Base-by-base conservation (phyloP, 2,329 filamentous ascomycete genomes). In the Aureobasidium sp. region DNA sequence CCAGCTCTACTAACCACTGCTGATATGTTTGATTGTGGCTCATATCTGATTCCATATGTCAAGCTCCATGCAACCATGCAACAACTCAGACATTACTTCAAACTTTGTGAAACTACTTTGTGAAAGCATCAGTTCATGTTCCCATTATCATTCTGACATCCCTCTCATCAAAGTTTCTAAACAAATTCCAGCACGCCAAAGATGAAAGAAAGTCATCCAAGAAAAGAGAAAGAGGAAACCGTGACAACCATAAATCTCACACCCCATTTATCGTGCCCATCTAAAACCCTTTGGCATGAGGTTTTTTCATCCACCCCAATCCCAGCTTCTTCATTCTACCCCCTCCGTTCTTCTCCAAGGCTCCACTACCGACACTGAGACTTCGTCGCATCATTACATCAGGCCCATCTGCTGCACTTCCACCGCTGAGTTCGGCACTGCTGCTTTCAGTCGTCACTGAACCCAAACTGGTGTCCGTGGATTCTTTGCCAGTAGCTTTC, bases 251-350 rank as follows among this genome's bases (percentile, higher is more conserved):
- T 47, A 7, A 57, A 15, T 2, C 44, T 36, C 29, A 57, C 9
- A 7, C 30, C 21, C 29, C 32, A 9, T 5, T 10, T 5, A 11
- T 2, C 21, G 21, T 10, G 11, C 8, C 6, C 5, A 13, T 5
- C 42, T 27, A 54, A 16, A 58, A 58, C 6, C 54, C 53, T 11
- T 55, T 57, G 10, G 53, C 54, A 29, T 47, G 54, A 16, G 54
- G 54, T n/a, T 59, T 59, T 7, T n/a, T 59, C 57, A 59, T 59
- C 57, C 57, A 59, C 2, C 39, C 39, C 16, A 59, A n/a, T 8
- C 57, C 57, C n/a, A 59, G 34, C 11, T 36, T 59, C 27, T 50
- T 59, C 57, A 59, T 59, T 5, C n/a, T 39, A 2, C 45, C 16
- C 1, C 13, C 16, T 21, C 42, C 54, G 30, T 58, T 48, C 21